These are phyloP conservation scores for Starmerella sp. DNA, from an alignment of 805 yeast genomes.

Conservation along the genomic window DNA sequence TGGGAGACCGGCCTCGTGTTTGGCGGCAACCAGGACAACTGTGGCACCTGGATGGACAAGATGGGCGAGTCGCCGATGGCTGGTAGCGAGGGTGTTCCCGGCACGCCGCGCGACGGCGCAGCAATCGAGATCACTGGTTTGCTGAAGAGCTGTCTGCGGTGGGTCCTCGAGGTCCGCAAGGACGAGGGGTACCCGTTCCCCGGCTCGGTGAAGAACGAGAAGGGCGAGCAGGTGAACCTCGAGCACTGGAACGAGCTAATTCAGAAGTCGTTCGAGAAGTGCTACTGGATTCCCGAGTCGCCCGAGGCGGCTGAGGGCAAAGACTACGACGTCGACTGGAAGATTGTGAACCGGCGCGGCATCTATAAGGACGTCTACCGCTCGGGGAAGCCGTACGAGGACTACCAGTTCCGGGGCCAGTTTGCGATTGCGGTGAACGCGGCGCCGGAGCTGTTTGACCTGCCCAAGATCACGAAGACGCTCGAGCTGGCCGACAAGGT, in stretches of 20 bases:
- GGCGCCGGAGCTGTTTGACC: slow-evolving; percentile 81
- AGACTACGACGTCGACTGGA: slow-evolving; percentile 46
- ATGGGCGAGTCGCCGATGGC: slow-evolving; percentile 92
- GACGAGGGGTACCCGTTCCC: slow-evolving; percentile 45
- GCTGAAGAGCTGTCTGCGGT: slow-evolving; percentile 71
- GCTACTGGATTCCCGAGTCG: slow-evolving; percentile 63
- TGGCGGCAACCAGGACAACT: slow-evolving; percentile 86
- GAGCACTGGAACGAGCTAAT: slow-evolving; percentile 62
- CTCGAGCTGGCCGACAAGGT: slow-evolving; percentile 57
- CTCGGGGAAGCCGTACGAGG: slow-evolving; percentile 82
- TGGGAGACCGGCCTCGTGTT: slow-evolving; percentile 80
- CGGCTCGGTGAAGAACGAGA: slow-evolving; percentile 43
- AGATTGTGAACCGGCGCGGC: slow-evolving; percentile 76
- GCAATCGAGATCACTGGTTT: slow-evolving; percentile 87
- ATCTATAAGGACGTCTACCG: slow-evolving; percentile 79
- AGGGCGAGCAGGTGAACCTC: slow-evolving; percentile 48
- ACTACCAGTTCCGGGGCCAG: slow-evolving; percentile 85
- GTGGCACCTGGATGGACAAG: slow-evolving; percentile 99
- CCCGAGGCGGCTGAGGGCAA: slow-evolving; percentile 44
- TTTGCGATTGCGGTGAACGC: slow-evolving; percentile 88
- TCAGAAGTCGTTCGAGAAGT: slow-evolving; percentile 63
- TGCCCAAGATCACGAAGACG: slow-evolving; percentile 50
- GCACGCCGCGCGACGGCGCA: slow-evolving; percentile 96
- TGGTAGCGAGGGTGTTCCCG: slow-evolving; percentile 82
- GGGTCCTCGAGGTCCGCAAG: slow-evolving; percentile 50